Base-by-base conservation (phyloP, 2,329 filamentous ascomycete species). In the Hymenoscyphus salicellus region DNA sequence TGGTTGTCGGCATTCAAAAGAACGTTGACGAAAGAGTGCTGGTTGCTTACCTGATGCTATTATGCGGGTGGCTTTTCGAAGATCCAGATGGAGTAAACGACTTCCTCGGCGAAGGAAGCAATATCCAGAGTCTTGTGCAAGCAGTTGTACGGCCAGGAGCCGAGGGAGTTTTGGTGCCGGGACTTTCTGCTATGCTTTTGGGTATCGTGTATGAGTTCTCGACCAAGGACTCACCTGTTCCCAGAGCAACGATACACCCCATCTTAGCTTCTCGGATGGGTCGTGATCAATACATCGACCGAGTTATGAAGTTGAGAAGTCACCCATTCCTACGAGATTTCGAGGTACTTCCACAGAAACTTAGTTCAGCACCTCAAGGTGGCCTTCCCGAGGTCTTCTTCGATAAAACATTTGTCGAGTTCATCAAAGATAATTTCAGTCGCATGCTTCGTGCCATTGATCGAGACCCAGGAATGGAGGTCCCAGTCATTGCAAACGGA, bases 181-280 rank as follows among this genome's bases (percentile, higher is more conserved):
- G 95, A 1, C 82, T 99, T 14, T 92, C 90, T 75, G 90, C 93
- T 17, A 87, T 93, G 75, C 80, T 99, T 0, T 82, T 98, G 1
- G 95, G 94, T 10, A 89, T 96, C 23, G 84, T 95, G 4, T 99
- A 98, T 75, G 95, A 99, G 73, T 99, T 98, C 74, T 98, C 94
- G 10, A 97, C 94, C 0, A 97, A 96, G 75, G 95, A 99, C 77
- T 98, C 94, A 0, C 92, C 95, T 0, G 89, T 99, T 60, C 86
- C 94, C 5, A 85, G 95, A 66, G 83, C 87, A 28, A 93, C 90
- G 10, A 80, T 99, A 55, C 91, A 96, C 72, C 87, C 90, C 28
- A 84, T 97, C 32, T 81, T 99, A 41, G 82, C 86, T 32, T 87
- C 89, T 55, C 87, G 89, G 64, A 84, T 98, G 72, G 92, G 93